These are phyloP conservation scores for Penicillium samsonianum DNA, from an alignment of 495 filamentous ascomycete genomes.

Conservation along the genomic window DNA sequence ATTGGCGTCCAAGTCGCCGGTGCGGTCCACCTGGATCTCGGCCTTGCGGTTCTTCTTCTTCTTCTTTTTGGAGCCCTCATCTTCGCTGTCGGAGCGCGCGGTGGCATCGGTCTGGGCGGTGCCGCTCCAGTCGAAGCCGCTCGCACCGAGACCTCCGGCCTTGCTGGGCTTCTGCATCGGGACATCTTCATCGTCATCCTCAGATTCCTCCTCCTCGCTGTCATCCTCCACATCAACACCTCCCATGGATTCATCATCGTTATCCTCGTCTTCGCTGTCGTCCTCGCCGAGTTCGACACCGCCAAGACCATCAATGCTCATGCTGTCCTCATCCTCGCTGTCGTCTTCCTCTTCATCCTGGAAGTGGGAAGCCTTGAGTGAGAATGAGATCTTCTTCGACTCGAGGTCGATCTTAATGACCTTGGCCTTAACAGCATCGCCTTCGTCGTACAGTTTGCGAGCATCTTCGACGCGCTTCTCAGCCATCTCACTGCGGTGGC, in stretches of 20 bases:
- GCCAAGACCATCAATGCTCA: conserved; percentile 38
- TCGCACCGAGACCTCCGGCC: conserved; percentile 64
- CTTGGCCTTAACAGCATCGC: conserved; percentile 88
- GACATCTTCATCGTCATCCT: conserved; percentile 43
- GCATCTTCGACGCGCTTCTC: conserved; percentile 77
- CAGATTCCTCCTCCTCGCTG: conserved; percentile 37
- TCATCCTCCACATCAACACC: conserved; percentile 58
- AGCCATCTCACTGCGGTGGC: conserved; percentile 87
- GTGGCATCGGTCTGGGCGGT: conserved; percentile 51
- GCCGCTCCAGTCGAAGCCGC: conserved; percentile 88
- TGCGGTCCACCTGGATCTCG: conserved; percentile 82
- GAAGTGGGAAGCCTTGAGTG: conserved; percentile 91
- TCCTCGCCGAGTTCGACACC: conserved; percentile 52
- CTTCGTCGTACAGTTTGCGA: conserved; percentile 78
- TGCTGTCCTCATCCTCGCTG: conserved; percentile 45
- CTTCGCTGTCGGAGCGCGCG: conserved; percentile 45
- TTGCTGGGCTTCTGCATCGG: conserved; percentile 28
- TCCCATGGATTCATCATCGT: conserved; percentile 49
- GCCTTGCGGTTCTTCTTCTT: conserved; percentile 81
- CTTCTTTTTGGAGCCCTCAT: conserved; percentile 55
- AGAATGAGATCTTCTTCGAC: conserved; percentile 78
- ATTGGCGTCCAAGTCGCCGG: conserved; percentile 81
- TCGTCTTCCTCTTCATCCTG: conserved; percentile 60
- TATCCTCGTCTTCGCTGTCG: conserved; percentile 31
- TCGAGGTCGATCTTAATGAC: conserved; percentile 74